Evolutionary conservation across 768 basidiomycete genomes (phyloP), one percentile per base, ranked within the genome.

Genomic region (Phallus indusiatus): DNA sequence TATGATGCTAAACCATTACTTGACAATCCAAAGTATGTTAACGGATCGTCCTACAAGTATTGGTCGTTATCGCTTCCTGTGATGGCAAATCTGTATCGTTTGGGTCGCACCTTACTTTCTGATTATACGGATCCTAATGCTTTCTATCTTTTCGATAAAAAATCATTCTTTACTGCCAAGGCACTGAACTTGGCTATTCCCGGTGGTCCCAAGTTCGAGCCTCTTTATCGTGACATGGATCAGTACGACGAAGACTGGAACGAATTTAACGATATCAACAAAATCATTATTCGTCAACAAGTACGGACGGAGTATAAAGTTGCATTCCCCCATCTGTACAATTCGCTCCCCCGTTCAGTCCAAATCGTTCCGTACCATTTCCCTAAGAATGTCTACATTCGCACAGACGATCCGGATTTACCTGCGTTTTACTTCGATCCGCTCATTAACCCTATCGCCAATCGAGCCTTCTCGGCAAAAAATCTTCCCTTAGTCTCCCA

Each of bases 371-470:
- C 87, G 11, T 98, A 98, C 71, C 96, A 99, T 69, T 78, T 78
- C 24, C 90, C 94, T 22, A 97, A 98, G 78, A 97, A 91, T 70
- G 94, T 99, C 55, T 99, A 98, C 74, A 97, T 99, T 71, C 91
- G 94, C 60, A 97, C 94, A 35, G 96, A 99, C 62, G 94, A 99
- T 68, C 96, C 96, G n/a, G 95, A 99, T 74, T 80, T 99, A 18
- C 95, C 95, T 12, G 94, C 96, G 0, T 99, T 98, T 76, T 98
- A 98, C 74, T 99, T 96, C 68, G 96, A 98, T 71, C 94, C 95
- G 1, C 83, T 98, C 65, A 96, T 99, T 72, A 97, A 99, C 70
- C 96, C 95, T 7, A 90, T 98, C 63, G 95, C 95, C 9, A 76
- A 94, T 5, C 91, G 96, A 14, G 90, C 92, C 1, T 82, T 87